Percentiles rank a stretch among this genome's conserved stretches.
phyloP scores from a whole-genome alignment of 345 rosid species.

The Noccaea caerulescens region DNA sequence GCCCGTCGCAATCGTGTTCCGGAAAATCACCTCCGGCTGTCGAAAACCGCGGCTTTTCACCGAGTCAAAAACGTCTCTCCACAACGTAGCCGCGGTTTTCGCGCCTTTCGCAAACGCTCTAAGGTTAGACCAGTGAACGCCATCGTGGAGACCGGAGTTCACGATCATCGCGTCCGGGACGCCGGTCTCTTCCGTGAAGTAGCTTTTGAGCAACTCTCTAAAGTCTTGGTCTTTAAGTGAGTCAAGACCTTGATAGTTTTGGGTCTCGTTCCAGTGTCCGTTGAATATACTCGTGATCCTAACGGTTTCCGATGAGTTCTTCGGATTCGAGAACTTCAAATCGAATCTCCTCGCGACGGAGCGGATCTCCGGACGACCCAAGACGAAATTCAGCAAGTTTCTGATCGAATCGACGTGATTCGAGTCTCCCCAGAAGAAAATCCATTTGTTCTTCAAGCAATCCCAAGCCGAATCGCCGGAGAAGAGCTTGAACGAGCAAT shows the following conservation, averaged over 20 bases:
- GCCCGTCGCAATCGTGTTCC: slow-evolving; percentile 80
- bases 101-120: slow-evolving; percentile 61
- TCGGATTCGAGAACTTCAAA: slow-evolving; percentile 67
- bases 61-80: slow-evolving; percentile 69
- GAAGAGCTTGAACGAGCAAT: slow-evolving; percentile 72
- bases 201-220: slow-evolving; percentile 61
- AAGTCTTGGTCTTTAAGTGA: slow-evolving; percentile 61
- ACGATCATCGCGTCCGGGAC: slow-evolving; percentile 76
- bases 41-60: slow-evolving; percentile 59
- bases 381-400: slow-evolving; percentile 74
- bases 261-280: slow-evolving; percentile 82
- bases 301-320: slow-evolving; percentile 62
- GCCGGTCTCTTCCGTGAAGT: slow-evolving; percentile 55
- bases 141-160: slow-evolving; percentile 89
- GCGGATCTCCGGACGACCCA: slow-evolving; percentile 58
- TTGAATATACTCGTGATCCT: slow-evolving; percentile 89
- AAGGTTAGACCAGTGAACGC: slow-evolving; percentile 59
- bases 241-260: slow-evolving; percentile 79
- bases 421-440: slow-evolving; percentile 95
- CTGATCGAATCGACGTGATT: slow-evolving; percentile 91
- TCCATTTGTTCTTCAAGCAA: slow-evolving; percentile 73
- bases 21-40: slow-evolving; percentile 60
- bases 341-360: slow-evolving; percentile 84
- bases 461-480: slow-evolving; percentile 64
- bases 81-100: slow-evolving; percentile 62